These are phyloP conservation scores for Penicillium sp. DNA, from an alignment of 2,329 filamentous ascomycete genomes.

Conservation along the genomic window DNA sequence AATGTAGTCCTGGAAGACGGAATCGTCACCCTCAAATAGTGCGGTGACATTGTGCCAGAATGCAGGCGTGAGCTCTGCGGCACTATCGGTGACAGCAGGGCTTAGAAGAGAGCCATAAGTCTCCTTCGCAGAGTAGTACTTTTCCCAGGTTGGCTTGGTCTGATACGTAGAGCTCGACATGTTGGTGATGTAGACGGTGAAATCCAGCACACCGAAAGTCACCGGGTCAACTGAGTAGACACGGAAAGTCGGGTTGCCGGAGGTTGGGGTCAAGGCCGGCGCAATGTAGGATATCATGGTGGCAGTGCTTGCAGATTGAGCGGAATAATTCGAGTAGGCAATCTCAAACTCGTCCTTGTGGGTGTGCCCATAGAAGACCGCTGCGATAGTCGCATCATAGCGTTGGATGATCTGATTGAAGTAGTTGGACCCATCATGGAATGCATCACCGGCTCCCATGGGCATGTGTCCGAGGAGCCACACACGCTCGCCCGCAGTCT, in stretches of 20 bases:
- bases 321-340: slow-evolving; percentile 56
- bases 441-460: slow-evolving; percentile 44
- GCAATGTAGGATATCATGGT: slow-evolving; percentile 60
- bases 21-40: slow-evolving; percentile 52
- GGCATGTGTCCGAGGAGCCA: slow-evolving; percentile 65
- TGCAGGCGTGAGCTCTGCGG: slow-evolving; percentile 58
- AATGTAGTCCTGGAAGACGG: slow-evolving; percentile 56
- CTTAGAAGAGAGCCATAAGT: slow-evolving; percentile 56
- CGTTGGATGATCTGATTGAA: slow-evolving; percentile 27
- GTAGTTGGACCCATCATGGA: slow-evolving; percentile 27
- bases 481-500: slow-evolving; percentile 58
- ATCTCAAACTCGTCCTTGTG: slow-evolving; percentile 41
- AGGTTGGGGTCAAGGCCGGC: slow-evolving; percentile 61
- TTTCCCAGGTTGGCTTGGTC: slow-evolving; percentile 57
- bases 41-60: slow-evolving; percentile 65
- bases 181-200: slow-evolving; percentile 60
- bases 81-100: slow-evolving; percentile 50
- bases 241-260: slow-evolving; percentile 62
- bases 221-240: slow-evolving; percentile 63
- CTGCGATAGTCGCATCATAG: slow-evolving; percentile 26
- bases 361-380: slow-evolving; percentile 24
- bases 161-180: slow-evolving; percentile 55
- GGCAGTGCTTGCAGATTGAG: slow-evolving; percentile 52
- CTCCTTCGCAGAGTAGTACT: slow-evolving; percentile 62
- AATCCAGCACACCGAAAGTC: slow-evolving; percentile 61